Conservation (phyloP, 306 rosid species). For the Gastrolobium villosum region DNA sequence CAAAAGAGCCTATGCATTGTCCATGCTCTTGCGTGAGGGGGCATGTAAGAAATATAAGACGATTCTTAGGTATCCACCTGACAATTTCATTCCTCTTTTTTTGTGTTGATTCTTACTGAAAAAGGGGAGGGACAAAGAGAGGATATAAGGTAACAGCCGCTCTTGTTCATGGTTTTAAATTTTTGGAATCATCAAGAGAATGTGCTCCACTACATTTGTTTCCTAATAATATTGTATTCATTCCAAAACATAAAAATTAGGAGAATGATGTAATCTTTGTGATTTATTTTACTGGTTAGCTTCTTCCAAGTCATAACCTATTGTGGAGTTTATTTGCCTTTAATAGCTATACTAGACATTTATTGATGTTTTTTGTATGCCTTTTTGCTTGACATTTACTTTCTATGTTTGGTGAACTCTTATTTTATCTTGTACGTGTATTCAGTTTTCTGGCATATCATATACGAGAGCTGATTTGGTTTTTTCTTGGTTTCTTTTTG, state of each 20-base stretch:
- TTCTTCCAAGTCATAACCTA: conserved; percentile 26
- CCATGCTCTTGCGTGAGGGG: conserved; percentile 4
- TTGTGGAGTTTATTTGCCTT: conserved; percentile 5
- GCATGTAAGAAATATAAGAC: conserved; percentile 6
- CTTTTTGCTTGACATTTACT: conserved; percentile 19
- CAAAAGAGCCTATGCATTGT: neutral
- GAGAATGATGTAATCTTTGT: conserved; percentile 28
- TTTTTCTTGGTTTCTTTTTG: conserved; percentile 15
- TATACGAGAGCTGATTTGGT: neutral
- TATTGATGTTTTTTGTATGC: neutral
- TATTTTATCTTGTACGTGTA: conserved; percentile 11
- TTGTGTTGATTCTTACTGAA: conserved; percentile 8
- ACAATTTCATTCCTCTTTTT: neutral
- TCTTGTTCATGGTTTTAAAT: conserved; percentile 35
- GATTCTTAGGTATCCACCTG: neutral
- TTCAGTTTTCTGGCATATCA: conserved; percentile 7
- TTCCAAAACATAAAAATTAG: neutral
- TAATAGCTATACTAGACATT: conserved; percentile 24
- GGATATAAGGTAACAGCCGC: conserved; percentile 16
- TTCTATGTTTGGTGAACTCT: conserved; percentile 21
- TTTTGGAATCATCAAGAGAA: conserved; percentile 34
- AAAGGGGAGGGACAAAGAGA: neutral
- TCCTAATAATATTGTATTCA: conserved; percentile 9
- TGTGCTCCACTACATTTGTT: neutral
- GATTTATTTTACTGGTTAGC: conserved; percentile 28